Conservation (phyloP, 164 flowering plant genomes). For the Vitis riparia region DNA sequence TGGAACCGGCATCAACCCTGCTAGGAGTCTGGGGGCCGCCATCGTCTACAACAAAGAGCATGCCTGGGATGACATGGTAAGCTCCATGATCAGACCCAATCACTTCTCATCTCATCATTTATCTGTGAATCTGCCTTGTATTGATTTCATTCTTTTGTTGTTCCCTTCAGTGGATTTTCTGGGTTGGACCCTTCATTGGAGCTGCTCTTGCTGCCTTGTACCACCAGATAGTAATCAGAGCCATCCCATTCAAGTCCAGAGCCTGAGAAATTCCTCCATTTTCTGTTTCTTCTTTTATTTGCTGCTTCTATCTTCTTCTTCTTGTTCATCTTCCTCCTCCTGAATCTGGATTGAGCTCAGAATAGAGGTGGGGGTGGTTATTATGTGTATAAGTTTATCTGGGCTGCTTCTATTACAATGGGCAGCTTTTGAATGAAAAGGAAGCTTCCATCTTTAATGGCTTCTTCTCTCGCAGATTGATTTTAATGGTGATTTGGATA, state of each 20-base stretch:
- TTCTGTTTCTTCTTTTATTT: not conserved
- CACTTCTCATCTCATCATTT: no score
- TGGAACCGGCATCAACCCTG: slow-evolving; percentile 76
- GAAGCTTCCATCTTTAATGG: no score
- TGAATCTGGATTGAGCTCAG: not conserved
- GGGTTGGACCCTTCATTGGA: slow-evolving; percentile 72
- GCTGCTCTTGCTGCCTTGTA: slow-evolving; percentile 64
- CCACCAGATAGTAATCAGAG: slow-evolving; percentile 59
- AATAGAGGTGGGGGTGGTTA: not conserved
- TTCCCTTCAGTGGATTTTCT: slow-evolving; percentile 51
- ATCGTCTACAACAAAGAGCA: slow-evolving; percentile 54
- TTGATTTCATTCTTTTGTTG: not conserved
- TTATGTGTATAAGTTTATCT: not conserved
- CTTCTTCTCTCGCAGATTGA: no score
- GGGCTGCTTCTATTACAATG: not conserved
- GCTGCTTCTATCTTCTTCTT: not conserved
- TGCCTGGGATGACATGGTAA: slow-evolving; percentile 70
- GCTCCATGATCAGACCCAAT: not conserved
- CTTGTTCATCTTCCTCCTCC: no score
- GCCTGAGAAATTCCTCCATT: slow-evolving; percentile 9
- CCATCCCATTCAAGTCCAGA: slow-evolving; percentile 56
- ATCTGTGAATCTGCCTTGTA: no score
- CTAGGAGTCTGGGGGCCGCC: slow-evolving; percentile 74
- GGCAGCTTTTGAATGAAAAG: not conserved
- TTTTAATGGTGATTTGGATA: no score